Percentiles rank a stretch among this genome's conserved stretches.
phyloP scores from a whole-genome alignment of 306 rosid genomes.

The Trichosanthes cucumerina region DNA sequence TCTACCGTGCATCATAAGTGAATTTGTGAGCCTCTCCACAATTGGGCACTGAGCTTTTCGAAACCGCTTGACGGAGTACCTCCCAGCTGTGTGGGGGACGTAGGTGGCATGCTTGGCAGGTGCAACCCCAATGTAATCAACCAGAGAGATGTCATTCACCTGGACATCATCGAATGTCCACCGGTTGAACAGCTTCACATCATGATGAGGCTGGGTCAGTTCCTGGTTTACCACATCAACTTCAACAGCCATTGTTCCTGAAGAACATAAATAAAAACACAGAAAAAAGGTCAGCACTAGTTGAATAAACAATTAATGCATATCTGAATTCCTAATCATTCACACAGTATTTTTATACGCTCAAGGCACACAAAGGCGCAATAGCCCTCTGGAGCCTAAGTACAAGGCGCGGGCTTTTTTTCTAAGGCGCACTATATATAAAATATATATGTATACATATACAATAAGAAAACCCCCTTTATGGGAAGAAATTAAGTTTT shows the following conservation, averaged over 20 bases:
- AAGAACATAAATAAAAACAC: not conserved
- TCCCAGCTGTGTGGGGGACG: conserved; percentile 10
- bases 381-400: too few relatives aligned
- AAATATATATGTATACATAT: too few relatives aligned
- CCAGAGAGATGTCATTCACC: conserved; percentile 3
- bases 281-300: not conserved
- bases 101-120: conserved; percentile 8
- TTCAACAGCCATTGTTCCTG: conserved; percentile 4
- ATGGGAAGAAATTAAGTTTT: too few relatives aligned
- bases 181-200: conserved; percentile 6
- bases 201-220: not conserved
- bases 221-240: conserved; percentile 1
- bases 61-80: conserved; percentile 7
- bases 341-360: too few relatives aligned
- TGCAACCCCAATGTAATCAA: conserved; percentile 3
- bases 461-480: too few relatives aligned
- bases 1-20: conserved; percentile 10
- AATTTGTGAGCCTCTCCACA: conserved; percentile 5
- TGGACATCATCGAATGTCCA: conserved; percentile 1
- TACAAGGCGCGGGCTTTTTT: too few relatives aligned
- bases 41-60: conserved; percentile 12
- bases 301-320: not conserved
- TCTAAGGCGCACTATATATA: too few relatives aligned
- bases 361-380: too few relatives aligned
- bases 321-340: not conserved